Base-by-base conservation (phyloP, 139 green algal species). In the Chlorella sorokiniana region DNA sequence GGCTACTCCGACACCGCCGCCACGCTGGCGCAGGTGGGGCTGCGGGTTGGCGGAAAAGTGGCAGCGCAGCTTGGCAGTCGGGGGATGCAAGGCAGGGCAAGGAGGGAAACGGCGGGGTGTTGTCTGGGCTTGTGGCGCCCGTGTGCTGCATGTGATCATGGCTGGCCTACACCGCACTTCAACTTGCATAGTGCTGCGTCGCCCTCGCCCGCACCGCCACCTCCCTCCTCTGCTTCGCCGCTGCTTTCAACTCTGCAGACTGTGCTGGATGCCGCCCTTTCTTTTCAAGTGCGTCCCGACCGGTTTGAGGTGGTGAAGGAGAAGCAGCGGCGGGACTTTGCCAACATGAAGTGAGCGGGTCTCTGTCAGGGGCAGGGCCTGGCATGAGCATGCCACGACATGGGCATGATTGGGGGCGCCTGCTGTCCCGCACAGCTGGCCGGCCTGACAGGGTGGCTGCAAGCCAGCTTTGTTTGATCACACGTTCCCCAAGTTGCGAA, bases 1-100 rank as follows among this genome's bases (percentile, higher is more conserved):
- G 95, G 95, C 35, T 98, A 97, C 89, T 92, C 78, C 85, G 88
- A 98, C 90, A 98, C 94, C 81, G 86, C 98, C 67, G 81, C 85
- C 1, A 41, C 84, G 42, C 87, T 98, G 70, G 72, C 61, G 1
- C 77, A 83, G 77, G 77, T 54, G 42, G 25, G 74, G 33, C 4
- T 69, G 64, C 37, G n/a, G 16, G 23, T 65, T 29, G 56, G 23
- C n/a, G 18, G 56, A n/a, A n/a, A n/a, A n/a, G n/a, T n/a, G n/a
- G n/a, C n/a, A n/a, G n/a, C n/a, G n/a, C n/a, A n/a, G n/a, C n/a
- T n/a, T n/a, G n/a, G n/a, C n/a, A n/a, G n/a, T n/a, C n/a, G n/a
- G n/a, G n/a, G n/a, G n/a, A n/a, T n/a, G n/a, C n/a, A n/a, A n/a
- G n/a, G n/a, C n/a, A n/a, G n/a, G n/a, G n/a, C n/a, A n/a, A n/a